phyloP scores from a whole-genome alignment of 2,329 filamentous ascomycete genomes.

The Penicillium sp. region DNA sequence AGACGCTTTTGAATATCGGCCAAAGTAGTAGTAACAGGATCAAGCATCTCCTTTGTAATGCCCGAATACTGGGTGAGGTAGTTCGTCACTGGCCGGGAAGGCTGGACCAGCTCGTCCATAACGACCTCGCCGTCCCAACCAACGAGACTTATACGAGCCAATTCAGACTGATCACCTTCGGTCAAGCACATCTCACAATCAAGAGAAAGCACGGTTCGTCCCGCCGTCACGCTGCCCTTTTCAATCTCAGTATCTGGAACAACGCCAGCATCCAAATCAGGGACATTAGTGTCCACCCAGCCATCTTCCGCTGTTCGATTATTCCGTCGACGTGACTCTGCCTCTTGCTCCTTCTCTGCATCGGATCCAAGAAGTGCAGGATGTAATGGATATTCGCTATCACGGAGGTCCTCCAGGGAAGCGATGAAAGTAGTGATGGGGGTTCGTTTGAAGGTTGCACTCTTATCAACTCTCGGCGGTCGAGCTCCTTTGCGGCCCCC shows the following conservation, averaged over 20 bases:
- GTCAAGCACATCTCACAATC: slow-evolving; percentile 99
- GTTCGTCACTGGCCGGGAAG: slow-evolving; percentile 82
- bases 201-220: slow-evolving; percentile 76
- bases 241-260: slow-evolving; percentile 73
- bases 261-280: slow-evolving; percentile 67
- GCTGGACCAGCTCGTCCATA: slow-evolving; percentile 91
- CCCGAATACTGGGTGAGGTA: slow-evolving; percentile 92
- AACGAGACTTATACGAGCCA: slow-evolving; percentile 87
- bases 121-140: slow-evolving; percentile 82
- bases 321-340: slow-evolving; percentile 56
- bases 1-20: slow-evolving; percentile 80
- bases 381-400: slow-evolving; percentile 85
- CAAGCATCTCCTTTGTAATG: slow-evolving; percentile 84
- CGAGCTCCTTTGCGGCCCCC: slow-evolving; percentile 57
- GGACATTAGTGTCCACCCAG: slow-evolving; percentile 81
- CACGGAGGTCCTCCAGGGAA: slow-evolving; percentile 71
- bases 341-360: slow-evolving; percentile 59
- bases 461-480: slow-evolving; percentile 65
- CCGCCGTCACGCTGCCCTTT: slow-evolving; percentile 80
- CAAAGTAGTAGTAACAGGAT: slow-evolving; percentile 80
- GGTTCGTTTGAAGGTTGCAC: slow-evolving; percentile 75
- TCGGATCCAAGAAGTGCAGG: slow-evolving; percentile 70
- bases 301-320: slow-evolving; percentile 62
- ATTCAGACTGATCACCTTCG: slow-evolving; percentile 74
- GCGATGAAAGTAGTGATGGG: slow-evolving; percentile 80